Percentiles rank a stretch among this genome's conserved stretches.
These are phyloP conservation scores for Zygnema circumcarinatum DNA, from an alignment of 139 green algal genomes.

Conservation along the genomic window DNA sequence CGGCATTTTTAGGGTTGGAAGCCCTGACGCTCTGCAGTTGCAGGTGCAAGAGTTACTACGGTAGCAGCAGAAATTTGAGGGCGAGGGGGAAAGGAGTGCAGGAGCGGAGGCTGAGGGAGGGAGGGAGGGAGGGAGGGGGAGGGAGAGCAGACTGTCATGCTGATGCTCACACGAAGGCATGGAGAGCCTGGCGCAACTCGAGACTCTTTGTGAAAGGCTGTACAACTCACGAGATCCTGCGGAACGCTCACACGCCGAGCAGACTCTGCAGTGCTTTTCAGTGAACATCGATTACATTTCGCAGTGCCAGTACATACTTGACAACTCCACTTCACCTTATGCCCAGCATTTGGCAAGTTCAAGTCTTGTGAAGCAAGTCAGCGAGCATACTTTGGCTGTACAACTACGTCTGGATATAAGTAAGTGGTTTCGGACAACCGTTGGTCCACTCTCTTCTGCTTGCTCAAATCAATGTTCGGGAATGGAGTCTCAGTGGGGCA, in stretches of 20 bases:
- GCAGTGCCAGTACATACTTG: constrained; percentile 90
- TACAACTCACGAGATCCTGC: constrained; percentile 84
- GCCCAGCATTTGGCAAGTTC: constrained; percentile 90
- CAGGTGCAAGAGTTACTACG: too few species aligned
- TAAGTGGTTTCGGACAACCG: constrained; percentile 26
- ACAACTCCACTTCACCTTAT: constrained; percentile 88
- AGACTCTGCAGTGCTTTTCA: constrained; percentile 82
- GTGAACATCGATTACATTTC: constrained; percentile 88
- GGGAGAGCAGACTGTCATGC: not conserved
- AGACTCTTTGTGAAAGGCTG: constrained; percentile 83
- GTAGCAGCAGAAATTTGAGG: too few species aligned
- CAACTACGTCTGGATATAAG: constrained; percentile 61
- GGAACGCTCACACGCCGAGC: constrained; percentile 84
- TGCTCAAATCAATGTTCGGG: too few species aligned
- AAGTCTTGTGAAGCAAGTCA: constrained; percentile 89
- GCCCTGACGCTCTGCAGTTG: too few species aligned
- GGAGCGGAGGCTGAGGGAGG: too few species aligned
- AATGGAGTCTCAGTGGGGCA: too few species aligned
- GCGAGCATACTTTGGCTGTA: constrained; percentile 79
- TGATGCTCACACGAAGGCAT: constrained; percentile 35
- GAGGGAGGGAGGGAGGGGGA: too few species aligned
- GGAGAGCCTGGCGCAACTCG: constrained; percentile 86
- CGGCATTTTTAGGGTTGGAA: too few species aligned
- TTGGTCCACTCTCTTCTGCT: too few species aligned
- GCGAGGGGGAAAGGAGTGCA: too few species aligned